These are phyloP conservation scores for Irpex lacteus DNA, from an alignment of 1,284 basidiomycete genomes.

Conservation along the genomic window DNA sequence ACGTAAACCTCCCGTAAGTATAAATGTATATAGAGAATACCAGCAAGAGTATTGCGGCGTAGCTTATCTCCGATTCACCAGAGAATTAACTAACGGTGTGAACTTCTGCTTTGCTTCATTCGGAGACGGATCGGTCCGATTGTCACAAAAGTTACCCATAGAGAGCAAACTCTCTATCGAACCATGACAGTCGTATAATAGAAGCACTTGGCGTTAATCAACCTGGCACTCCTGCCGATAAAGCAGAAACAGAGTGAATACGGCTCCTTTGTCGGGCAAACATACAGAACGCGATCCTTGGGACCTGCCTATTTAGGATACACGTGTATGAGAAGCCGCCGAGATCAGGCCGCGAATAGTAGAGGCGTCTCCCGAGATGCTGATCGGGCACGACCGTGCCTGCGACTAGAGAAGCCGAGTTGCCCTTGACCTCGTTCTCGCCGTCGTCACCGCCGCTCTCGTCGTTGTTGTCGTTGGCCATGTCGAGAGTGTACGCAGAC, in stretches of 20 bases:
- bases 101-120: not conserved
- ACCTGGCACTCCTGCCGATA: no score
- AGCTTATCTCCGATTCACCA: not conserved
- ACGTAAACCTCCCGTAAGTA: not conserved
- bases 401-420: not conserved
- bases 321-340: not conserved
- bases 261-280: not conserved
- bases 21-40: not conserved
- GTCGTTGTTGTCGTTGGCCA: slow-evolving; percentile 18
- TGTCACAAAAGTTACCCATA: not conserved
- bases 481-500: slow-evolving; percentile 66
- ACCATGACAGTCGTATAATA: not conserved
- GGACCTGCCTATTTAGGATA: not conserved
- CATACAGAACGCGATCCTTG: not conserved
- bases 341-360: not conserved
- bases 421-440: not conserved
- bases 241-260: not conserved
- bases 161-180: not conserved
- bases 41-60: not conserved
- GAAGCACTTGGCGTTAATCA: no score
- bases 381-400: not conserved
- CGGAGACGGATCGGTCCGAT: not conserved
- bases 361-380: not conserved
- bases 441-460: not conserved
- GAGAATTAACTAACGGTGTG: not conserved